Evolutionary conservation across 352 stramenopile genomes (phyloP).

Genomic region (Phytophthora pini): DNA sequence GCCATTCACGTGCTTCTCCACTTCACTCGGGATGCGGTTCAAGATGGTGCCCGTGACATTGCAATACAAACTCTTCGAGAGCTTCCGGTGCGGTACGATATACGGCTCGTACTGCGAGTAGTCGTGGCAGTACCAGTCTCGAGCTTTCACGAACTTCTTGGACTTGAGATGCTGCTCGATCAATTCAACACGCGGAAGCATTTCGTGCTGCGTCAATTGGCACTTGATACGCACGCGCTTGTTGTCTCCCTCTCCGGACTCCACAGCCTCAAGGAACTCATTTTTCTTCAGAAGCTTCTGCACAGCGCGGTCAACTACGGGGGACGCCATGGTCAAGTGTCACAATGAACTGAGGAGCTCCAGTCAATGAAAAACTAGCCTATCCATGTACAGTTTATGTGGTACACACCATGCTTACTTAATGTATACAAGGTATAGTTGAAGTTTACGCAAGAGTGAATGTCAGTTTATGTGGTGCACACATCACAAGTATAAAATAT

Average conservation of each 20-base stretch:
- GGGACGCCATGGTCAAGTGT: constrained; percentile 15
- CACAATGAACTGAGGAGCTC: constrained; percentile 27
- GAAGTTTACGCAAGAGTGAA: neutral
- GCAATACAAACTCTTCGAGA: constrained; percentile 88
- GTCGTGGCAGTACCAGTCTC: constrained; percentile 90
- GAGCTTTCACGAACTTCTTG: constrained; percentile 85
- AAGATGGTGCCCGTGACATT: constrained; percentile 86
- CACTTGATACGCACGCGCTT: constrained; percentile 73
- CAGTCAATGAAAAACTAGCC: constrained; percentile 17
- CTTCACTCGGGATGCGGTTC: constrained; percentile 89
- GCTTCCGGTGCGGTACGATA: constrained; percentile 86
- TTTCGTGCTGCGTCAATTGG: constrained; percentile 80
- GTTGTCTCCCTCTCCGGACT: constrained; percentile 48
- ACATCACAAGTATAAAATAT: too few relatives aligned
- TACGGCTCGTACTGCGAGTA: constrained; percentile 93
- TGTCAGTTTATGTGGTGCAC: too few relatives aligned
- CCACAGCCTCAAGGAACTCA: constrained; percentile 62
- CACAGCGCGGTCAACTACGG: constrained; percentile 42
- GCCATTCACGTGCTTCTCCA: constrained; percentile 91
- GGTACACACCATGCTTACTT: neutral
- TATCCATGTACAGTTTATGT: constrained; percentile 8
- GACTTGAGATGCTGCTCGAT: constrained; percentile 74
- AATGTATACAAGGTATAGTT: constrained; percentile 3
- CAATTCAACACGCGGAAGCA: constrained; percentile 63
- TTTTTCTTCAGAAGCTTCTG: constrained; percentile 54